Evolutionary conservation across 2,329 filamentous ascomycete genomes (phyloP).

Genomic region (Amylocarpus encephaloides): DNA sequence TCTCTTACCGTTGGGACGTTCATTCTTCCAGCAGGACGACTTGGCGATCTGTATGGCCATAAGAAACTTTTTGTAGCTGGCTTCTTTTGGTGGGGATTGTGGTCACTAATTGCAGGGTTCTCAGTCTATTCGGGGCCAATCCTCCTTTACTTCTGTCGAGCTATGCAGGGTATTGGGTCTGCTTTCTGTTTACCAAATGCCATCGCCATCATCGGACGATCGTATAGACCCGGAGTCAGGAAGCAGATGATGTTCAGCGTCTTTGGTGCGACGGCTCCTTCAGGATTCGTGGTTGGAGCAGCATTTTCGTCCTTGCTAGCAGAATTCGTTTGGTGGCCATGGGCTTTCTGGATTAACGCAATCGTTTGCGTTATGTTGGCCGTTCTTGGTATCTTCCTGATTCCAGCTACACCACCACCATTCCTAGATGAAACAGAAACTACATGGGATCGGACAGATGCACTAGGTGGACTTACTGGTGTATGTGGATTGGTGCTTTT

Average conservation of each 20-base stretch:
- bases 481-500: constrained; percentile 46
- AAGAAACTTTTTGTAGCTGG: constrained; percentile 41
- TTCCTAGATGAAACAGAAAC: constrained; percentile 29
- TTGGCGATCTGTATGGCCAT: constrained; percentile 47
- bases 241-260: constrained; percentile 40
- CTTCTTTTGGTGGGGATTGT: constrained; percentile 32
- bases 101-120: constrained; percentile 20
- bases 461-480: constrained; percentile 40
- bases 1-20: constrained; percentile 46
- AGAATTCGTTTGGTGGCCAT: constrained; percentile 43
- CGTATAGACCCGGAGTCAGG: constrained; percentile 39
- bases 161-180: constrained; percentile 47
- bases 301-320: constrained; percentile 37
- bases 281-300: constrained; percentile 39
- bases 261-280: constrained; percentile 41
- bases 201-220: constrained; percentile 42
- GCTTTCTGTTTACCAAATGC: constrained; percentile 46
- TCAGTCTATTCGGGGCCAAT: constrained; percentile 10
- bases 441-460: constrained; percentile 31
- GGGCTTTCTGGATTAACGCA: constrained; percentile 42
- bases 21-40: constrained; percentile 43
- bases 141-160: constrained; percentile 43
- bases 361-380: constrained; percentile 36
- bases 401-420: constrained; percentile 32
- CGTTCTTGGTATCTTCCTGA: constrained; percentile 32